Percentiles rank a stretch among this genome's conserved stretches.
phyloP scores from a whole-genome alignment of 2,329 filamentous ascomycete species.

The Aspergillus sp. region DNA sequence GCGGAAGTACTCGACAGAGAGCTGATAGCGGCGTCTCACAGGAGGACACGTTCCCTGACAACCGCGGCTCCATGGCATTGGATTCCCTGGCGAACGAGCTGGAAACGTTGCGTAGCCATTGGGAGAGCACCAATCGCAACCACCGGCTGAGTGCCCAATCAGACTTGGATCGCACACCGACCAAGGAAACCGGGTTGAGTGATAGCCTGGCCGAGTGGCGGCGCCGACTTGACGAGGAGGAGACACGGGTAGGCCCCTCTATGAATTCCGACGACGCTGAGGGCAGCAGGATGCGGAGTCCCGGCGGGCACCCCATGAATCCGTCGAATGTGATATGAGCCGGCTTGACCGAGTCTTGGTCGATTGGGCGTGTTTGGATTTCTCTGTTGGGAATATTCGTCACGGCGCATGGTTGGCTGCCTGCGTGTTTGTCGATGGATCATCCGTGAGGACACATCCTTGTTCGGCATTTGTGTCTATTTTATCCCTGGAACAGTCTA shows the following conservation, averaged over 20 bases:
- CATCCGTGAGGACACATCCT: too few species aligned
- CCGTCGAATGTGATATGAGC: constrained; percentile 28
- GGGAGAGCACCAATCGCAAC: constrained; percentile 93
- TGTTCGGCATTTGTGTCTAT: neutral
- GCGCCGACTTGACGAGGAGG: constrained; percentile 60
- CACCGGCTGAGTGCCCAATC: constrained; percentile 85
- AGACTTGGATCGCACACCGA: constrained; percentile 62
- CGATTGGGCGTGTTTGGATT: neutral
- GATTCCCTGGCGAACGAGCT: constrained; percentile 89
- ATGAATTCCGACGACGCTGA: constrained; percentile 6
- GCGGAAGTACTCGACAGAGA: constrained; percentile 24
- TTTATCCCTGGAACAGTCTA: constrained; percentile 1
- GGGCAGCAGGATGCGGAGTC: constrained; percentile 16
- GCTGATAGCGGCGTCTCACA: constrained; percentile 35
- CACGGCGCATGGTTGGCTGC: neutral
- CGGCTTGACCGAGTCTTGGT: neutral
- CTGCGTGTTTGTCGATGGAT: neutral
- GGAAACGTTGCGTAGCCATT: constrained; percentile 79
- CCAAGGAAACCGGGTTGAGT: constrained; percentile 46
- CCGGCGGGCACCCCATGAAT: constrained; percentile 10
- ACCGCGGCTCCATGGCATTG: constrained; percentile 60
- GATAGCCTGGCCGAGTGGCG: constrained; percentile 72
- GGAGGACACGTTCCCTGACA: constrained; percentile 38
- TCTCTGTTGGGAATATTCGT: neutral
- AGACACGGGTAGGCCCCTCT: constrained; percentile 24